Percentiles rank a stretch among this genome's conserved stretches.
Evolutionary conservation across 768 basidiomycete genomes (phyloP).

Genomic region (Tulasnella sp.): DNA sequence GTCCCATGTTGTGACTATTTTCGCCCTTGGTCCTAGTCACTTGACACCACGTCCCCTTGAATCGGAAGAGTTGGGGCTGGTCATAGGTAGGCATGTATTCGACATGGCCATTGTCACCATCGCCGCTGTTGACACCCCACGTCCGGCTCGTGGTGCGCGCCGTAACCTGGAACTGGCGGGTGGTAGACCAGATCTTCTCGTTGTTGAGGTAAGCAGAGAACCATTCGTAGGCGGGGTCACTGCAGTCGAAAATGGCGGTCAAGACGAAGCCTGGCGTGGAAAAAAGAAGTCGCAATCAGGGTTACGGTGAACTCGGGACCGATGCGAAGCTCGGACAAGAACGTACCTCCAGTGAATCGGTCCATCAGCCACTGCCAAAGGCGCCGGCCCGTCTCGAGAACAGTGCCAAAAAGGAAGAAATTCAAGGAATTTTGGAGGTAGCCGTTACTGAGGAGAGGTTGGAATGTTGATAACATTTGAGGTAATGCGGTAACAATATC

Average conservation of each 20-base stretch:
- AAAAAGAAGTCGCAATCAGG: background rate
- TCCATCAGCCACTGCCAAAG: constrained; percentile 17
- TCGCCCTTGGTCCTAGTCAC: constrained; percentile 23
- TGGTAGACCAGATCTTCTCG: constrained; percentile 33
- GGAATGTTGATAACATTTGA: background rate
- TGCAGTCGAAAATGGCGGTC: constrained; percentile 36
- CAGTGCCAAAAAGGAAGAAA: constrained; percentile 20
- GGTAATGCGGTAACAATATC: background rate
- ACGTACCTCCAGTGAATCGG: constrained; percentile 11
- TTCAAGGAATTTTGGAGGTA: constrained; percentile 16
- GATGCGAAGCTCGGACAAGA: too few species aligned
- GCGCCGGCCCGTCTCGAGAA: constrained; percentile 21
- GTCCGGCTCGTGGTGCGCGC: constrained; percentile 32
- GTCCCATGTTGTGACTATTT: background rate
- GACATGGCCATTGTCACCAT: background rate
- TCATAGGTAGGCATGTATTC: constrained; percentile 5
- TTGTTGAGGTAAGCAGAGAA: constrained; percentile 35
- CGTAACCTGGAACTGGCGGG: constrained; percentile 33
- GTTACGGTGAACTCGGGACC: too few species aligned
- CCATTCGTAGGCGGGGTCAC: constrained; percentile 41
- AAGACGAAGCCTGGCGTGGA: constrained; percentile 32
- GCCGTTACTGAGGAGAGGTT: background rate
- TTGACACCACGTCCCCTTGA: constrained; percentile 9
- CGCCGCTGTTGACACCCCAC: constrained; percentile 28
- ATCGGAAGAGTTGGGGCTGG: constrained; percentile 8